Base-by-base conservation (phyloP, 768 basidiomycete genomes). In the Pleurotus salmoneostramineus region DNA sequence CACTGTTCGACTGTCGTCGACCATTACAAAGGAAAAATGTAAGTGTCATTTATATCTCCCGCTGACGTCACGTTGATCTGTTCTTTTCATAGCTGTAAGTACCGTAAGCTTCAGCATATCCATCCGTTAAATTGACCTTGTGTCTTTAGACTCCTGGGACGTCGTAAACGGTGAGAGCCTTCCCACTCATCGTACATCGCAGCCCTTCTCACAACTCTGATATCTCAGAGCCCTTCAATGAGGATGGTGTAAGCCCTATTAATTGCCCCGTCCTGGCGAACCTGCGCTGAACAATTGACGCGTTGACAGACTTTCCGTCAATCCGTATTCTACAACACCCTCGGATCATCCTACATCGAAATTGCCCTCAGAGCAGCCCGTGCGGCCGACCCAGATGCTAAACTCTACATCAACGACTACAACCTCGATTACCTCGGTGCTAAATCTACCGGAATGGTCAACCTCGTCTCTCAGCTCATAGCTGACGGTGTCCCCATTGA, bases 361-460 rank as follows among this genome's bases (percentile, higher is more conserved):
- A 72, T 77, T 43, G 84, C 84, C n/a, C 74, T 86, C 48, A 62
- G 69, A 17, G 77, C 82, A 33, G 83, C 84, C 8, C 74, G 78
- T 11, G 74, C 74, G 17, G 82, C 82, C 1, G 83, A 86, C 65
- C 79, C 83, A 7, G 62, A 64, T 35, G 77, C 82, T 4, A 84
- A 84, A 67, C 78, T 86, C 57, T 85, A 83, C 64, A 61, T 65
- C 54, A 63, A 61, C 27, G 62, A 65, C 27, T 63, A 58, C 52
- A 64, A 78, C 54, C 70, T 77, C 55, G 77, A 77, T 56, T 69
- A 67, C 4, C 68, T 73, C 37, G 79, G 80, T 35, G 72, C 78
- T 33, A 87, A 87, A 65, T 74, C 83, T 12, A 80, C 82, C 44
- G 77, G 80, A 15, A 79, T 85, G 74, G 68, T 77, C 60, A 77